These are phyloP conservation scores for Gossypium davidsonii DNA, from an alignment of 441 rosid genomes.

Conservation along the genomic window DNA sequence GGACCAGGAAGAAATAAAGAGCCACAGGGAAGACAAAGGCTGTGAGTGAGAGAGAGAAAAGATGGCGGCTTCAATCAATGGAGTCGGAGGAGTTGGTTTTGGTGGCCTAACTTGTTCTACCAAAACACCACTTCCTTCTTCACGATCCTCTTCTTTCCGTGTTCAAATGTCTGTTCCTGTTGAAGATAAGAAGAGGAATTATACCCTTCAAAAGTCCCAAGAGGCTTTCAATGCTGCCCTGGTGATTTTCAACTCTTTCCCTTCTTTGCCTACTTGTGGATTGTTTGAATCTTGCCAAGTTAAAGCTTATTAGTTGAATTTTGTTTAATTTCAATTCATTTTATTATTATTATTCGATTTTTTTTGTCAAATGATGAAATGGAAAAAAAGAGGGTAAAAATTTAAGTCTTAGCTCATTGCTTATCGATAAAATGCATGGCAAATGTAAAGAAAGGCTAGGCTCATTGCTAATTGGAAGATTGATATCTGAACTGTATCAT, in stretches of 20 bases:
- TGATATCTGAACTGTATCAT: neutral
- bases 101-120: constrained; percentile 48
- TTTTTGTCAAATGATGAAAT: neutral
- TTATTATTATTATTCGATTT: neutral
- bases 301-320: neutral
- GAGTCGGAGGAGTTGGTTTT: constrained; percentile 44
- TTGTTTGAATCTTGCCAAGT: neutral
- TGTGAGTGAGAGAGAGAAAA: neutral
- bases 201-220: constrained; percentile 69
- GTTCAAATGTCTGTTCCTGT: constrained; percentile 68
- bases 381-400: neutral
- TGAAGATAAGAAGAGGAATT: constrained; percentile 64
- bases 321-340: neutral
- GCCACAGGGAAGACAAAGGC: neutral
- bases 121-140: constrained; percentile 16
- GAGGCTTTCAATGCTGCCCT: constrained; percentile 79
- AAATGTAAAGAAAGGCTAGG: neutral
- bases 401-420: neutral
- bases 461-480: neutral
- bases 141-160: constrained; percentile 33
- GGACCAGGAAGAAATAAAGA: neutral
- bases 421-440: neutral
- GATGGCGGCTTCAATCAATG: constrained; percentile 57
- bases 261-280: neutral
- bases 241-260: constrained; percentile 30